Base-by-base conservation (phyloP, 73 alveolate species). In the Symbiodinium pilosum region DNA sequence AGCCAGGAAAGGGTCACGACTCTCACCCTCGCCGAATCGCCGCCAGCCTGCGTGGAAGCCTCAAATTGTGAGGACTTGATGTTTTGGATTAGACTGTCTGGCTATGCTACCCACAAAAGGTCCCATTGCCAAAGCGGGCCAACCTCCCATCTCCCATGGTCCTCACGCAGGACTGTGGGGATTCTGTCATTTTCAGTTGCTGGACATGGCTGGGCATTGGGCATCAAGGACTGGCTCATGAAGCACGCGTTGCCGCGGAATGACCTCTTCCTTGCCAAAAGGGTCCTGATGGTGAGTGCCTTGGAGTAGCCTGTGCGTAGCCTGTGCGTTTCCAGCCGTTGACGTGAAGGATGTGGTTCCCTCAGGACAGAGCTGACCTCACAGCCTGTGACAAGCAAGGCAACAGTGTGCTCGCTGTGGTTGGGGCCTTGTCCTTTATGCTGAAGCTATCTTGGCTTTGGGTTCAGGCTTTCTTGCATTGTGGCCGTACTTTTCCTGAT, bases 41-140 rank as follows among this genome's bases (percentile, higher is more conserved):
- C 43, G 9, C 97, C 97, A 4, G 97, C 97, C 42, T 91, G 97
- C 38, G 97, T 39, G 28, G 84, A 9, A 12, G 84, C 73, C 73
- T 54, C 73, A 54, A 30, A 6, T n/a, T n/a, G n/a, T n/a, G 26
- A 3, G 73, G 73, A 54, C 73, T 24, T 54, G 73, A 30, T 54
- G 30, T 24, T 5, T 1, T 51, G 68, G 1, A 1, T 51, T 24
- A 24, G 12, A 24, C 68, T 1, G 68, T 16, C 68, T 0, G 12
- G 68, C 68, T 47, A 9, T 47, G 59, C 59, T 47, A 47, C 14
- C 59, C 14, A 47, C 39, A 21, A n/a, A 40, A 91, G 97, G 97
- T 91, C 52, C 97, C 97, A 14, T 18, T 91, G 97, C 97, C 97
- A 43, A 91, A 91, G 88, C 44, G 97, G 41, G 97, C 97, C 52